Base-by-base conservation (phyloP, 2,329 filamentous ascomycete species). In the Aspergillus ochraceus region DNA sequence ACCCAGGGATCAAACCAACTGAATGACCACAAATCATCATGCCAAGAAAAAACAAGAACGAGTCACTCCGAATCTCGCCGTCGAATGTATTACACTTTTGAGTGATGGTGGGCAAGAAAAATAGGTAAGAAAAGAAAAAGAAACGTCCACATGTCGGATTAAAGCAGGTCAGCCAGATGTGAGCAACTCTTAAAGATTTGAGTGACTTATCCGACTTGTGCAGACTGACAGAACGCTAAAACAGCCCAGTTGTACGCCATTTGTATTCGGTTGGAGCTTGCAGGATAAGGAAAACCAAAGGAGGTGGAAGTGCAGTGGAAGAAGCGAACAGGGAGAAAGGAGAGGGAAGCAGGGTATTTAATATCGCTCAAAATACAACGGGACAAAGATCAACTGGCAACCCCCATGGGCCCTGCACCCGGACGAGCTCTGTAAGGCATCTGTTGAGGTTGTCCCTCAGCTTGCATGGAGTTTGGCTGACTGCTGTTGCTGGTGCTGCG, bases 331-430 rank as follows among this genome's bases (percentile, higher is more conserved):
- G 58, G 51, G 42, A 58, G 49, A 62, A 32, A 42, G 58, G 45
- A 58, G 55, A 60, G 52, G 61, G 54, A 47, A 58, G 32, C 42
- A 29, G 42, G 50, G 42, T 51, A 39, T 47, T 59, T 57, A 52
- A 29, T 56, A 63, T 58, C 49, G 54, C 53, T 52, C 32, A 60
- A 59, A 51, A 63, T 54, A 58, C 26, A 64, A 61, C 49, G 57
- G 56, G 39, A 52, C 51, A 49, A 26, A 52, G 32, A 63, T 66
- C 67, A 77, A 51, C 73, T 67, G 60, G 74, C 74, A 60, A 77
- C 74, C 17, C 74, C 74, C 74, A 77, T 76, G n/a, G 74, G 70
- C 24, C 75, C 74, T 26, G 71, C 66, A 60, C 70, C 71, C 22
- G 73, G 71, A 59, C 76, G 74, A 55, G 71, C 64, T 57, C 76